A percentile compares a stretch with the other conserved stretches of the same genome.
Evolutionary conservation across 108 stramenopile genomes (phyloP).

Genomic region (Cyclotella atomus): DNA sequence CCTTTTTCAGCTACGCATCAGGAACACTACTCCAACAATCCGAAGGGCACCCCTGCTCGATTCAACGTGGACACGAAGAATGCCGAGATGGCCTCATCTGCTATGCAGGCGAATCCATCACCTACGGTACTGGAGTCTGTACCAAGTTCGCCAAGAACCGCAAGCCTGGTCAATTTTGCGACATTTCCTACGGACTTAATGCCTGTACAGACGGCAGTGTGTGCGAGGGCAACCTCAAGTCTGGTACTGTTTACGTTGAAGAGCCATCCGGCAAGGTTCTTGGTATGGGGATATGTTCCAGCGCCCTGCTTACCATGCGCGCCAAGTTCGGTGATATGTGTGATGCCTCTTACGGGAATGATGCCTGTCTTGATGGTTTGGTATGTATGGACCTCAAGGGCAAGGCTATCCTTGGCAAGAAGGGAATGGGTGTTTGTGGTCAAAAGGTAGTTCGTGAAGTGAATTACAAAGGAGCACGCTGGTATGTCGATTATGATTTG

Average conservation of each 20-base stretch:
- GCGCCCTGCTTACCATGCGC: background rate
- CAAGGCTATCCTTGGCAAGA: background rate
- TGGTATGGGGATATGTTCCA: conserved; percentile 9
- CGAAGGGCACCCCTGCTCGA: conserved; percentile 12
- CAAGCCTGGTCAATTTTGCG: conserved; percentile 5
- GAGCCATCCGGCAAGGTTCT: background rate
- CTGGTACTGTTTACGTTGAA: background rate
- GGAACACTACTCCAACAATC: background rate
- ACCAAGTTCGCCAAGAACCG: background rate
- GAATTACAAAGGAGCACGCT: background rate
- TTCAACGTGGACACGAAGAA: conserved; percentile 13
- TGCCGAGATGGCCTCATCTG: conserved; percentile 3
- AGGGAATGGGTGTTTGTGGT: conserved; percentile 4
- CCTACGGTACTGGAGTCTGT: background rate
- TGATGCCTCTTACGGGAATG: conserved; percentile 14
- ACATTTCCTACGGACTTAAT: conserved; percentile 10
- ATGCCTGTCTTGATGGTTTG: conserved; percentile 1
- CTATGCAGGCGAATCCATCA: conserved; percentile 5
- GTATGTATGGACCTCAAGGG: conserved; percentile 16
- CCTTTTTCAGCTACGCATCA: conserved; percentile 1
- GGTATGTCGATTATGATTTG: conserved; percentile 26
- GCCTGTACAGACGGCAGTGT: background rate
- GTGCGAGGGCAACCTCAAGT: background rate
- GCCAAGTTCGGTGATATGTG: conserved; percentile 8
- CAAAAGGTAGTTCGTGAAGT: background rate